A percentile compares a stretch with the other conserved stretches of the same genome.
These are phyloP conservation scores for Euptelea pleiosperma DNA, from an alignment of 164 flowering plant species.

Conservation along the genomic window DNA sequence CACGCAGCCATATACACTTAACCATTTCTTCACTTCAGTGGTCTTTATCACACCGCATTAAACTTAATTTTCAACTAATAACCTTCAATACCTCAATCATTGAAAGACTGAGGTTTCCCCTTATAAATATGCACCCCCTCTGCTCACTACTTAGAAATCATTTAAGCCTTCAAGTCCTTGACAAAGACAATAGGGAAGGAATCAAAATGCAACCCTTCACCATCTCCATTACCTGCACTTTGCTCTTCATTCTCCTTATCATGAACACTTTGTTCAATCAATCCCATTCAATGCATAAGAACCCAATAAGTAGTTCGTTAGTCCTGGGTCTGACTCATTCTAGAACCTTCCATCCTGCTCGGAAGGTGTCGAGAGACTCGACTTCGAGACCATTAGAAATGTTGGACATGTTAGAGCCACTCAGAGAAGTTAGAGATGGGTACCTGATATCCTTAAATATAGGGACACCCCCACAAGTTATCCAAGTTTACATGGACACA, in stretches of 20 bases:
- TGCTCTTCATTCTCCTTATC: conserved; percentile 16
- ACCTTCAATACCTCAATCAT: background rate
- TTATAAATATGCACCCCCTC: background rate
- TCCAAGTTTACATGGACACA: conserved; percentile 70
- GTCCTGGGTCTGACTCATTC: conserved; percentile 52
- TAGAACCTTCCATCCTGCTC: conserved; percentile 20
- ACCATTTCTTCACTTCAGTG: conserved; percentile 3
- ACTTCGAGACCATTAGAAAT: conserved; percentile 20
- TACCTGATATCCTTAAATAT: conserved; percentile 55
- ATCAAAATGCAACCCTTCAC: conserved; percentile 2
- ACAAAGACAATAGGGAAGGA: background rate
- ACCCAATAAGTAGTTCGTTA: conserved; percentile 26
- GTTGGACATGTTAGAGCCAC: conserved; percentile 48
- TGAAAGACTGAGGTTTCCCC: background rate
- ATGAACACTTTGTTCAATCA: conserved; percentile 7
- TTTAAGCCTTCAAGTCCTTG: background rate
- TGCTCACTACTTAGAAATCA: background rate
- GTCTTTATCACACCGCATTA: conserved; percentile 17
- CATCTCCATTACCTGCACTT: conserved; percentile 2
- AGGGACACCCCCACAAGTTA: conserved; percentile 65
- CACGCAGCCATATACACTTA: no score
- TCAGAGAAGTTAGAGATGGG: conserved; percentile 64
- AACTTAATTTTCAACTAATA: background rate
- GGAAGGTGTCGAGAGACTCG: conserved; percentile 14
- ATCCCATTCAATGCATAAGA: conserved; percentile 32